Base-by-base conservation (phyloP, 257 asterid genomes). In the Solanum peruvianum region DNA sequence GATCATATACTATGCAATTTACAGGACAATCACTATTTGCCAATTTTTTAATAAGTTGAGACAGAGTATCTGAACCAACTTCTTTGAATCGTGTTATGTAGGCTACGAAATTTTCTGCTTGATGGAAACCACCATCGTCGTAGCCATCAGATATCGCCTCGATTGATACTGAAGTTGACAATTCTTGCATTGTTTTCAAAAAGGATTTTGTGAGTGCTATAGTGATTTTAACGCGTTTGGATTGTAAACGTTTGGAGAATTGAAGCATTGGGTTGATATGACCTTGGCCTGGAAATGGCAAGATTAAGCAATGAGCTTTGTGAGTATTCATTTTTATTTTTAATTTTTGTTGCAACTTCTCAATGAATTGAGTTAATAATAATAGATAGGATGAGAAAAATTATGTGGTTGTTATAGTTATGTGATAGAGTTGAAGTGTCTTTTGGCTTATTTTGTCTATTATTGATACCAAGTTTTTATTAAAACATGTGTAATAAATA, bases 251-350 rank as follows among this genome's bases (percentile, higher is more conserved):
- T 49, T 92, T 92, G 12, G 93, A 91, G 87, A 92, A 92, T 85
- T 92, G 93, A 86, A 91, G 91, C 86, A 92, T 86, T 4, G 93
- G 95, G 85, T 92, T 92, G 52, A 90, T 83, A 85, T 92, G 95
- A 78, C 95, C 81, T 72, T 72, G 81, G 76, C 27, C 12, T 21
- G 92, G 95, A 87, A 72, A 60, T 29, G 95, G 92, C 7, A 91
- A 12, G n/a, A 91, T n/a, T 56, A 92, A 67, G 42, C 90, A 89
- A 64, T 91, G 95, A 67, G 87, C 86, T 86, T 25, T 80, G 69
- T 73, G 67, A 37, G 39, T 90, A 69, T 12, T 89, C 88, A 72
- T 91, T 15, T 15, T 15, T 73, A 35, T 5, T 37, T 39, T 37
- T 33, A 0, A 37, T 7, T 7, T 70, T 2, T 64, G 10, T 62